phyloP scores from a whole-genome alignment of 306 rosid genomes.

The Urtica urens region DNA sequence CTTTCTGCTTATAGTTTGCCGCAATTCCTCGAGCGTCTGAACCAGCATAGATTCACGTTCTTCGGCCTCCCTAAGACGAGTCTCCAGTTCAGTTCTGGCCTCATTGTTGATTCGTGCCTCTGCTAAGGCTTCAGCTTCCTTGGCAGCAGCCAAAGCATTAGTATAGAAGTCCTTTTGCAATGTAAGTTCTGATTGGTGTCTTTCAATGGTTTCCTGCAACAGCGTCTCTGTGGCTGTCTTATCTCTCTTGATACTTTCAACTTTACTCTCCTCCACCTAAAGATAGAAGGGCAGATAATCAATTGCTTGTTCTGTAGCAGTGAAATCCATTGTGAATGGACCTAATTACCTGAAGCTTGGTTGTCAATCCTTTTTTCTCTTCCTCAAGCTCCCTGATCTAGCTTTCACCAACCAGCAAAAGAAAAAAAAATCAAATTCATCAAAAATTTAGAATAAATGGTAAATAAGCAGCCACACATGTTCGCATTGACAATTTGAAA shows the following conservation, averaged over 20 bases:
- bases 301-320: not conserved
- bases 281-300: slow-evolving; percentile 2
- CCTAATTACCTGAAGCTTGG: slow-evolving; percentile 84
- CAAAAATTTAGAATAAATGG: not conserved
- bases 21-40: slow-evolving; percentile 87
- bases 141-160: slow-evolving; percentile 81
- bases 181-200: slow-evolving; percentile 76
- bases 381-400: slow-evolving; percentile 99
- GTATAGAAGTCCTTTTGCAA: slow-evolving; percentile 81
- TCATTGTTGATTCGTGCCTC: slow-evolving; percentile 84
- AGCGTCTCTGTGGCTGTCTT: slow-evolving; percentile 85
- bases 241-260: slow-evolving; percentile 90
- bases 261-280: slow-evolving; percentile 96
- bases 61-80: slow-evolving; percentile 70
- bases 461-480: not conserved
- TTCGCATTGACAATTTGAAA: not conserved
- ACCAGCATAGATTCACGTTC: slow-evolving; percentile 95
- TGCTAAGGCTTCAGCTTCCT: slow-evolving; percentile 95
- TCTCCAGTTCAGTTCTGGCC: slow-evolving; percentile 91
- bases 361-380: slow-evolving; percentile 89
- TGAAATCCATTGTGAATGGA: slow-evolving; percentile 13
- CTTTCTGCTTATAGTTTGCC: slow-evolving; percentile 85
- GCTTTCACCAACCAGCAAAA: slow-evolving; percentile 43
- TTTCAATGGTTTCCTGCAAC: slow-evolving; percentile 91
- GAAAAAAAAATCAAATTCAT: not conserved